Evolutionary conservation across 176 grass and related monocot species (phyloP).

Genomic region (Urochloa ruziziensis): DNA sequence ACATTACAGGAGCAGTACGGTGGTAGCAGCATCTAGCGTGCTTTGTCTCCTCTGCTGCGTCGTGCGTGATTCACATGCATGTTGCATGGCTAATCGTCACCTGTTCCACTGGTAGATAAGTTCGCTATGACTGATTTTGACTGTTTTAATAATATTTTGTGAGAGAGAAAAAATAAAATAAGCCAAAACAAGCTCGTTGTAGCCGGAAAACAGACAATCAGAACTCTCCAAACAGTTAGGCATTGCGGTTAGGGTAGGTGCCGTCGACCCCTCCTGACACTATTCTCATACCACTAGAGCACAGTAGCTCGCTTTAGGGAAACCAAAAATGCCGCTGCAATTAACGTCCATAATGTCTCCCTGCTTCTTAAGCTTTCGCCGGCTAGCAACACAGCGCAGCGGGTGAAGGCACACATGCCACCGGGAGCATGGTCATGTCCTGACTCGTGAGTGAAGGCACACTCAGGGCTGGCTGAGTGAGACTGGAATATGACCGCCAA

Average conservation of each 20-base stretch:
- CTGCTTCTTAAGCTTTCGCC: not conserved
- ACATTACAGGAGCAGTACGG: not conserved
- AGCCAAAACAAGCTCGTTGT: too few species aligned
- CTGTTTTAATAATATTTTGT: too few species aligned
- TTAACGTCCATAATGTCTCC: not conserved
- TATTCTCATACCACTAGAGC: not conserved
- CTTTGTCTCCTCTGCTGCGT: not conserved
- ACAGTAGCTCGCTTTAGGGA: not conserved
- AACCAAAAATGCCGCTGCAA: constrained; percentile 9
- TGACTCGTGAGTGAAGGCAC: not conserved
- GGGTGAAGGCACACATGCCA: not conserved
- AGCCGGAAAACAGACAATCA: too few species aligned
- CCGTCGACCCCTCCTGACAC: not conserved
- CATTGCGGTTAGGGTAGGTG: not conserved
- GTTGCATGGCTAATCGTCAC: not conserved
- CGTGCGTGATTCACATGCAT: not conserved
- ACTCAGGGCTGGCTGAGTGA: not conserved
- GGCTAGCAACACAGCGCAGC: too few species aligned
- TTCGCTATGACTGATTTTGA: too few species aligned
- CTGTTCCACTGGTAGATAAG: too few species aligned
- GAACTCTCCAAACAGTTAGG: not conserved
- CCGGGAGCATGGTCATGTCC: too few species aligned
- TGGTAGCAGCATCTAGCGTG: not conserved
- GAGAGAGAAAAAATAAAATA: too few species aligned
- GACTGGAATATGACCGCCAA: not conserved